These are phyloP conservation scores for Persicaria maculosa DNA, from an alignment of 148 eudicot species.

Conservation along the genomic window DNA sequence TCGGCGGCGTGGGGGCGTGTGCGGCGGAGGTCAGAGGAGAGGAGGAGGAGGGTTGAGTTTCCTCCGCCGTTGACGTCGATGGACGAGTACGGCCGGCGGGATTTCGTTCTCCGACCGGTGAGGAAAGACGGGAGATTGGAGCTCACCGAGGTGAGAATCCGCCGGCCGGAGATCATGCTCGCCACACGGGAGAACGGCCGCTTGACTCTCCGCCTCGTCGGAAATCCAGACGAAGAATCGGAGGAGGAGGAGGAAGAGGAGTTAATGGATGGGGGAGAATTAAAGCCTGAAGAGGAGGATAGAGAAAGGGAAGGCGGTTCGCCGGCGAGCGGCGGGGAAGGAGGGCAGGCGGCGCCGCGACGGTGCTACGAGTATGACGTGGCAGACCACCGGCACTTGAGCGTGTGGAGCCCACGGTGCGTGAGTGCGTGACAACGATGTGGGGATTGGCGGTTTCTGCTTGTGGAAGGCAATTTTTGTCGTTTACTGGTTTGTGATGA, in stretches of 20 bases:
- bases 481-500: neutral
- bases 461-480: neutral
- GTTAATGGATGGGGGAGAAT: neutral
- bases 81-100: constrained; percentile 28
- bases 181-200: constrained; percentile 55
- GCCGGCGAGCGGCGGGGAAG: neutral
- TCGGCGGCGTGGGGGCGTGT: neutral
- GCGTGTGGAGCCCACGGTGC: constrained; percentile 6
- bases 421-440: neutral
- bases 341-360: neutral
- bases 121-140: constrained; percentile 48
- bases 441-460: neutral
- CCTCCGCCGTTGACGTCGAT: constrained; percentile 63
- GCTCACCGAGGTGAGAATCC: constrained; percentile 32
- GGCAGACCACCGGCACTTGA: neutral
- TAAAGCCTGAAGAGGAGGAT: constrained; percentile 12
- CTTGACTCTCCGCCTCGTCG: constrained; percentile 33
- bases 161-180: constrained; percentile 33
- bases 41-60: constrained; percentile 21
- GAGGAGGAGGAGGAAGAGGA: constrained; percentile 18
- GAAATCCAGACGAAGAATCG: constrained; percentile 7
- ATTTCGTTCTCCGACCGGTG: constrained; percentile 30
- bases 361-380: constrained; percentile 3
- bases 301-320: constrained; percentile 10
- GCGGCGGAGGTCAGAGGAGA: constrained; percentile 1